phyloP scores from a whole-genome alignment of 2,329 filamentous ascomycete genomes.

The Epichloe coenophiala region DNA sequence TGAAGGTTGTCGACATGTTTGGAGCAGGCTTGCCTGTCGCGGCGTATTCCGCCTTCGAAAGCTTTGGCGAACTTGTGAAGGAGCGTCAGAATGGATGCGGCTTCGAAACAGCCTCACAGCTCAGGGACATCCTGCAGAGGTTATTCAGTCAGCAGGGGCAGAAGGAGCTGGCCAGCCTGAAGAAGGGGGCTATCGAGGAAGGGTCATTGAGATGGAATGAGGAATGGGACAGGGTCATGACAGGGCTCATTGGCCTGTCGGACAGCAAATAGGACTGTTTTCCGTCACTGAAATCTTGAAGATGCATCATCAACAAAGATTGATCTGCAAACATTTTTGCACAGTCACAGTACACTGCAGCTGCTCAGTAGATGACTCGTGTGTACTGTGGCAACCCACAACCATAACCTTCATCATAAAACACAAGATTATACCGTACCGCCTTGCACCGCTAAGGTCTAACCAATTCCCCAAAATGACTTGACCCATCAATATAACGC shows the following conservation, averaged over 20 bases:
- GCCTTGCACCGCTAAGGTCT: neutral
- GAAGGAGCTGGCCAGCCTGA: conserved; percentile 45
- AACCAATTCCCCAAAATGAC: neutral
- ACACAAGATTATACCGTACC: neutral
- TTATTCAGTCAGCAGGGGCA: conserved; percentile 43
- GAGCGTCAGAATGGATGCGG: conserved; percentile 79
- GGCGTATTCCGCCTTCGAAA: conserved; percentile 74
- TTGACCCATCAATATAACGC: neutral
- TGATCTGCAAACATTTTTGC: neutral
- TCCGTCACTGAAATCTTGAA: neutral
- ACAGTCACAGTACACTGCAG: no score
- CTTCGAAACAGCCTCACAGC: conserved; percentile 57
- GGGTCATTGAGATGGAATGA: conserved; percentile 74
- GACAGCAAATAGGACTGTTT: conserved; percentile 3
- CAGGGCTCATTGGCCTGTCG: conserved; percentile 47
- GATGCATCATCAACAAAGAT: neutral
- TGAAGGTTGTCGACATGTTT: conserved; percentile 99
- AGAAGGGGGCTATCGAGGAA: conserved; percentile 58
- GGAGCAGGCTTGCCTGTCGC: conserved; percentile 83
- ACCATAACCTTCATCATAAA: neutral
- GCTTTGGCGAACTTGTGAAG: conserved; percentile 79
- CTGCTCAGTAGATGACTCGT: neutral
- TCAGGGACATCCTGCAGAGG: conserved; percentile 48
- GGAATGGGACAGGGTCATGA: conserved; percentile 80
- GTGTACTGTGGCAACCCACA: neutral